Evolutionary conservation across 495 filamentous ascomycete genomes (phyloP), one percentile per base, ranked within the genome.

Genomic region (Lophiostoma macrostomum): DNA sequence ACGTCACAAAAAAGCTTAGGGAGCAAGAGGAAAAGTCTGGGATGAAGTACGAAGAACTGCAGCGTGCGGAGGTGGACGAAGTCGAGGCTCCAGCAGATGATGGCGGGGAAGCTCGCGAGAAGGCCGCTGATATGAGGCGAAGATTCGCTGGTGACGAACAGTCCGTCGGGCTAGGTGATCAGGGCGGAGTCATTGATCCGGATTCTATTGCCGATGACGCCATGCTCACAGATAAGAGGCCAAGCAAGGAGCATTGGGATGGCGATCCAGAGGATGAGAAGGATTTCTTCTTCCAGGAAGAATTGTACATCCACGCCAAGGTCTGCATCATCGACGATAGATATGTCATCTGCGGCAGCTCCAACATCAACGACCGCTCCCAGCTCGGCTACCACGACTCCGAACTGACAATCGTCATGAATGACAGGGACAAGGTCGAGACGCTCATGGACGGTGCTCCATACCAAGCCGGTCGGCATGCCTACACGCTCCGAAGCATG

Each of bases 311-410:
- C 30, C 91, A 98, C 64, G 86, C 81, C 31, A 96, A 96, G 69
- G 75, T 73, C 25, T 60, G 51, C 28, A 63, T 65, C 28, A 34
- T 64, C n/a, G 52, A 60, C 52, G 57, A 60, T 44, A 53, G 46
- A 44, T 77, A 86, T 30, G 83, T 82, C 20, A 85, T 96, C 49
- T 95, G 91, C 65, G 91, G 91, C 13, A 86, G 80, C 45, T 84
- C 86, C 32, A 96, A 98, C 67, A 81, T 98, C 67, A 96, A 98
- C 61, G 91, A 96, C 64, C 80, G 93, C 63, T 94, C 87, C 13
- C 91, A 96, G 73, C 73, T 91, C 16, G 93, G 91, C 13, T 78
- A 82, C 63, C 90, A 94, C 64, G 93, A 98, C 65, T 89, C 84
- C 50, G 93, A 98, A 69, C 74, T 98, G n/a, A 81, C 85, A 34